Base-by-base conservation (phyloP, 345 rosid genomes). In the Orychophragmus violaceus region DNA sequence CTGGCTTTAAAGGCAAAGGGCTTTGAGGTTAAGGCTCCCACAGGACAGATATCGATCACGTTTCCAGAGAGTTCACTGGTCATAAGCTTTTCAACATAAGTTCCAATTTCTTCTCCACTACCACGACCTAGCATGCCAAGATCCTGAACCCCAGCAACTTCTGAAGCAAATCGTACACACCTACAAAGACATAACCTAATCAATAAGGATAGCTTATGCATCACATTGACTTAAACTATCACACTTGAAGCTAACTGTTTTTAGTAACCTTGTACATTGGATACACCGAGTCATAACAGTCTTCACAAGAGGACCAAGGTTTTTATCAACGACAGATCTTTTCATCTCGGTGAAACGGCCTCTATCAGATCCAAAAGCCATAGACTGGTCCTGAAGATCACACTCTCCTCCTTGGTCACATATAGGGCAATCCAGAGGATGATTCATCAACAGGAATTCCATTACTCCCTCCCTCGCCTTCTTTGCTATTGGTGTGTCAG, bases 381-480 rank as follows among this genome's bases (percentile, higher is more conserved):
- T 95, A 46, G 96, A 91, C 77, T 95, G 99, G 78, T 94, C 99
- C 70, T 94, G 99, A 59, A 94, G 96, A 82, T 94, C 99, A 74
- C 99, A 90, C 55, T 94, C 99, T 65, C 97, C 99, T 68, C 99
- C 99, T 71, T 90, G 99, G 70, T 90, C 99, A 75, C 99, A 94
- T 11, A 90, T 94, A 51, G 99, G 99, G 37, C 99, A 94, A 79
- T 94, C 99, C 59, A 94, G 49, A 10, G 99, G 99, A 78, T 88
- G 99, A 62, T 94, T 94, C 97, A 94, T 94, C 74, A 94, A 78
- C 84, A 94, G 67, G 46, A 91, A 94, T 32, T 94, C 97, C 99
- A 94, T 91, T 76, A 91, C 97, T 67, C 99, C 99, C 72, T 95
- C 99, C 18, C 99, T 77, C 7, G 97, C 97, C 78, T 89, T 95